These are phyloP conservation scores for Datura wrightii DNA, from an alignment of 257 asterid genomes.

Conservation along the genomic window DNA sequence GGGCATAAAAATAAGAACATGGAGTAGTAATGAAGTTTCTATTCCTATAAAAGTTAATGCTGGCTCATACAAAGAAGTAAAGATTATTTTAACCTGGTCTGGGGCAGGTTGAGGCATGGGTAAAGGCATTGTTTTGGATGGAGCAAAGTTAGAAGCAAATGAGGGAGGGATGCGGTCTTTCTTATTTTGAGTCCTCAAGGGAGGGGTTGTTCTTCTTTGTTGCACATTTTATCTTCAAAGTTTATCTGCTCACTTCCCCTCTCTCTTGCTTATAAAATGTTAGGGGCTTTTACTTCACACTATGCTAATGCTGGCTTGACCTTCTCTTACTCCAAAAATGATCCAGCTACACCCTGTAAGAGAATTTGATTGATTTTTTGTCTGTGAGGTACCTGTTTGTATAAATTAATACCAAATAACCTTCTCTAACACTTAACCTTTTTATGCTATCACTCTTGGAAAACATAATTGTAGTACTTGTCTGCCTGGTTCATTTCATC, in stretches of 20 bases:
- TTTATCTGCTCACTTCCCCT: not conserved
- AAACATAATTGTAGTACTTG: not conserved
- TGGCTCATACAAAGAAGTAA: not conserved
- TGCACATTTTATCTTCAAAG: not conserved
- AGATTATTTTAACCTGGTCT: not conserved
- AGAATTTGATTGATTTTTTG: not conserved
- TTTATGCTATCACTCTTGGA: not conserved
- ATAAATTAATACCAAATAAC: not conserved
- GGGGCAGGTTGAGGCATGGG: not conserved
- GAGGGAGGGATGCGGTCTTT: slow-evolving; percentile 4
- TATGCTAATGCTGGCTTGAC: not conserved
- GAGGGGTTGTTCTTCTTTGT: slow-evolving; percentile 7
- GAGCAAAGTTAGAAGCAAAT: slow-evolving; percentile 15
- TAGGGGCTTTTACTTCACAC: not conserved
- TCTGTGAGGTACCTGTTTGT: not conserved
- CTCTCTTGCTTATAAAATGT: not conserved
- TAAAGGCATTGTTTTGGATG: slow-evolving; percentile 10
- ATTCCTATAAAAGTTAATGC: not conserved
- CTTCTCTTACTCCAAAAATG: not conserved
- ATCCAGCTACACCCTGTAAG: not conserved
- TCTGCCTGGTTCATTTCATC: slow-evolving; percentile 23
- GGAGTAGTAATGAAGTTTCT: slow-evolving; percentile 13
- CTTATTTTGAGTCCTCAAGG: not conserved
- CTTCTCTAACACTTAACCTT: not conserved
- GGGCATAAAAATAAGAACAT: not conserved